These are phyloP conservation scores for Xylaria curta DNA, from an alignment of 495 filamentous ascomycete species.

Conservation along the genomic window DNA sequence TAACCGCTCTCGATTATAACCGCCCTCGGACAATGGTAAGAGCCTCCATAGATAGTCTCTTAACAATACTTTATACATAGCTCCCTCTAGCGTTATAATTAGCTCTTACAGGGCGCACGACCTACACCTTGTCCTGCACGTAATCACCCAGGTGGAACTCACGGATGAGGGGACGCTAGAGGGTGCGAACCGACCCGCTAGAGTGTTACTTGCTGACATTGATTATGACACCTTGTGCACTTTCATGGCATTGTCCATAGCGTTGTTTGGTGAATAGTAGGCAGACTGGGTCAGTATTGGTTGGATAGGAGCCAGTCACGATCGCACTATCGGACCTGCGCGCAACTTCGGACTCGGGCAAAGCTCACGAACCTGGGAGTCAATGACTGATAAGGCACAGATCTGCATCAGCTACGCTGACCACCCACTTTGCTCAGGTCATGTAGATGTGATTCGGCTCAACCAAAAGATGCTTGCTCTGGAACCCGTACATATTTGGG, in stretches of 20 bases:
- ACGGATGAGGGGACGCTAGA: not conserved
- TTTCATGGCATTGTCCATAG: not conserved
- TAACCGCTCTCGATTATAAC: not conserved
- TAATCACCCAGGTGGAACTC: not conserved
- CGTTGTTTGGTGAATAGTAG: not conserved
- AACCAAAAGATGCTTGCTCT: not conserved
- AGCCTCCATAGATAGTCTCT: not conserved
- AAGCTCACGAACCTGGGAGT: not conserved
- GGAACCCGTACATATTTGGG: not conserved
- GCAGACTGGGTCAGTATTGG: not conserved
- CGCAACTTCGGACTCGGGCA: not conserved
- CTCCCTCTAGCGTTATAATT: not conserved
- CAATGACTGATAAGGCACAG: not conserved
- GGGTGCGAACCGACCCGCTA: not conserved
- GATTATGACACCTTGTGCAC: not conserved
- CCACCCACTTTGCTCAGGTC: constrained; percentile 2
- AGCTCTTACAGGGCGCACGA: not conserved
- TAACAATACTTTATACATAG: not conserved
- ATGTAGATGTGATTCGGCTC: not conserved
- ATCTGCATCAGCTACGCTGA: constrained; percentile 6
- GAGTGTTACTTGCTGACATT: not conserved
- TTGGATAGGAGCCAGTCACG: not conserved
- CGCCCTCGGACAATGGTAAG: not conserved
- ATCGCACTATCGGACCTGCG: not conserved
- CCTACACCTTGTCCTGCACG: not conserved